Conservation (phyloP, 192 early-diverging fungal species). For the Backusella parvicylindrica region DNA sequence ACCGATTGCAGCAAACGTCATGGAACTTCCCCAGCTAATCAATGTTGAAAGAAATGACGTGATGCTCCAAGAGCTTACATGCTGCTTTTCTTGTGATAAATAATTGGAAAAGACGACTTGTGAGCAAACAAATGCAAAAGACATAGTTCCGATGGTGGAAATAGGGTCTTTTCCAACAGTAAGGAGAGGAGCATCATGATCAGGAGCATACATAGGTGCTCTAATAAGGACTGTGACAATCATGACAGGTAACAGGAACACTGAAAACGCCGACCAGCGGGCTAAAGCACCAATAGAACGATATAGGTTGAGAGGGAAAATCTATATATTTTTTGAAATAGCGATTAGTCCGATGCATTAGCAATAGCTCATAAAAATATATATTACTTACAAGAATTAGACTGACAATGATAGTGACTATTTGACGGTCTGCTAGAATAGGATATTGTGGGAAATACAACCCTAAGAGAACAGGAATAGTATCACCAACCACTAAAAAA, state of each 20-base stretch:
- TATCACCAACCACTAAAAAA: conserved; percentile 42
- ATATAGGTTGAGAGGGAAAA: conserved; percentile 61
- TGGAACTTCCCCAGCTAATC: conserved; percentile 47
- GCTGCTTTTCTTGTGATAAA: conserved; percentile 43
- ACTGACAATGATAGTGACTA: conserved; percentile 36
- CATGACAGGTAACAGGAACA: conserved; percentile 60
- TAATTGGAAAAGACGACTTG: conserved; percentile 61
- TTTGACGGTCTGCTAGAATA: conserved; percentile 24
- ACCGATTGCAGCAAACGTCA: conserved; percentile 58
- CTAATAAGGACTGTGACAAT: conserved; percentile 54
- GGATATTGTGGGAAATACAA: conserved; percentile 31
- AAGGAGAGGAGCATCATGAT: conserved; percentile 48
- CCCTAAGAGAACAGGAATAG: conserved; percentile 39
- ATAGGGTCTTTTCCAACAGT: conserved; percentile 57
- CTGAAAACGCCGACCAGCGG: conserved; percentile 50
- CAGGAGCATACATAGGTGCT: conserved; percentile 47
- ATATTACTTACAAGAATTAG: conserved; percentile 36
- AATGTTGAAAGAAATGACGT: conserved; percentile 48
- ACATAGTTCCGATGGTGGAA: conserved; percentile 61
- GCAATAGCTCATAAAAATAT: background rate
- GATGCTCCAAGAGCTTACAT: conserved; percentile 42
- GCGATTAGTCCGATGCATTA: background rate
- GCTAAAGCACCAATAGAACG: conserved; percentile 59
- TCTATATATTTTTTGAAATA: conserved; percentile 17
- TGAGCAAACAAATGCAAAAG: conserved; percentile 63